Evolutionary conservation across 768 basidiomycete species (phyloP).

Genomic region (Leccinellum rugosiceps): DNA sequence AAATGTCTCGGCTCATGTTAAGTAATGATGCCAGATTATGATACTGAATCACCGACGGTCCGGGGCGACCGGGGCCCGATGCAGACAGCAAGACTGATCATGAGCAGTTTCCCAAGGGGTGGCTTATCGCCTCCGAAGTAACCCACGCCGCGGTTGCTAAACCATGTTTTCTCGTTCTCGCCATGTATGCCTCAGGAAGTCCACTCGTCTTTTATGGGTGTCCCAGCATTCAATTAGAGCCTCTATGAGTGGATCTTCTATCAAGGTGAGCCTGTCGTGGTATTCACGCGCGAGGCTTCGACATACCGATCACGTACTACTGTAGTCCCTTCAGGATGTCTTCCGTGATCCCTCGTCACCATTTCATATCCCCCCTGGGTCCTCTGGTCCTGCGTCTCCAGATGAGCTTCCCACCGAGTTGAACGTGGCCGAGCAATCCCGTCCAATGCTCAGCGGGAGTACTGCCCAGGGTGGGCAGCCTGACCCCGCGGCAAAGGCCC

Average conservation of each 20-base stretch:
- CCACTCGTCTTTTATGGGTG: constrained; percentile 3
- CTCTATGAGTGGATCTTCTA: constrained; percentile 23
- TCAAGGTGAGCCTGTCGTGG: constrained; percentile 19
- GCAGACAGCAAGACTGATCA: too few species aligned
- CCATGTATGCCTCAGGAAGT: background rate
- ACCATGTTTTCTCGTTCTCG: constrained; percentile 9
- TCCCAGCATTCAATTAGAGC: background rate
- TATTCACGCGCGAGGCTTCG: background rate
- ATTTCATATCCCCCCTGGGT: constrained; percentile 60
- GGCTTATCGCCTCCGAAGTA: background rate
- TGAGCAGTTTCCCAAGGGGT: too few species aligned
- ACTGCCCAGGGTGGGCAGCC: background rate
- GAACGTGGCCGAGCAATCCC: background rate
- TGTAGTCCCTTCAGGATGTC: constrained; percentile 56
- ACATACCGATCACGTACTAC: background rate
- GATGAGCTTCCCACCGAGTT: constrained; percentile 35
- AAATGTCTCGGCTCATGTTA: too few species aligned
- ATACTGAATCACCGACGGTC: too few species aligned
- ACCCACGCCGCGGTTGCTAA: background rate
- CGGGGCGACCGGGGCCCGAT: too few species aligned
- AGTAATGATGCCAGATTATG: too few species aligned
- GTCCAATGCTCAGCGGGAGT: constrained; percentile 2
- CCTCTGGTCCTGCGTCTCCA: constrained; percentile 56
- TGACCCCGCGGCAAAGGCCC: constrained; percentile 36
- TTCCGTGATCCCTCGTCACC: constrained; percentile 65